Evolutionary conservation across 2,329 filamentous ascomycete species (phyloP), one percentile per base, ranked within the genome.

Genomic region (Colletotrichum orbiculare): DNA sequence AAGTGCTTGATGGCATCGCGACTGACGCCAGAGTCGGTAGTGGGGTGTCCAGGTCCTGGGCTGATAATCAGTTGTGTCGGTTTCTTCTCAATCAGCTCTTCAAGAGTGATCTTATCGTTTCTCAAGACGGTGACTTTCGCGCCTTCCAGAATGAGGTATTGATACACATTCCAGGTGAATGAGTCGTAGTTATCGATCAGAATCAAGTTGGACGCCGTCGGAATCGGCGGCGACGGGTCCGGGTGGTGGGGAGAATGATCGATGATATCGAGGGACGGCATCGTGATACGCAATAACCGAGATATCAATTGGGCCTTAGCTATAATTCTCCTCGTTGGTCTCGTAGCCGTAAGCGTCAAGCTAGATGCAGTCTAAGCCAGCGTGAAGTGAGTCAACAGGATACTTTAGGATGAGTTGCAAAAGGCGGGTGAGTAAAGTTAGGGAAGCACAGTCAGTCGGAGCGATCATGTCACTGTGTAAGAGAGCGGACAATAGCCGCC

Each of bases 121-220:
- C 96, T 89, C 79, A 89, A 92, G 17, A 99, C 96, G 4, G 90
- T 92, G 54, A 97, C 96, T 1, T 84, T 91, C 35, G 96, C 96
- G 38, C 96, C 96, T 77, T 98, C 96, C n/a, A 99, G 89, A 7
- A 95, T 91, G 1, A 99, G 88, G 74, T 99, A 99, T 78, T 99
- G 96, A 78, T 98, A 99, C 64, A 99, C 93, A 75, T 99, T 99
- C 93, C 94, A 99, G 64, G 95, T 97, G 78, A 99, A 99, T 4
- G 96, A 98, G 79, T 99, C 96, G 79, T 98, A 99, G 80, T 99
- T 99, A 84, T 99, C 96, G 73, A 99, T 97, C 69, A 99, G 85
- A 68, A 99, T 87, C 64, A 99, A 86, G 78, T 98, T 98, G 62
- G 91, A 92, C 34, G 96, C 96, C 54, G 89, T 94, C 33, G 90